phyloP scores from a whole-genome alignment of 441 rosid genomes.

The Adansonia madagascariensis region DNA sequence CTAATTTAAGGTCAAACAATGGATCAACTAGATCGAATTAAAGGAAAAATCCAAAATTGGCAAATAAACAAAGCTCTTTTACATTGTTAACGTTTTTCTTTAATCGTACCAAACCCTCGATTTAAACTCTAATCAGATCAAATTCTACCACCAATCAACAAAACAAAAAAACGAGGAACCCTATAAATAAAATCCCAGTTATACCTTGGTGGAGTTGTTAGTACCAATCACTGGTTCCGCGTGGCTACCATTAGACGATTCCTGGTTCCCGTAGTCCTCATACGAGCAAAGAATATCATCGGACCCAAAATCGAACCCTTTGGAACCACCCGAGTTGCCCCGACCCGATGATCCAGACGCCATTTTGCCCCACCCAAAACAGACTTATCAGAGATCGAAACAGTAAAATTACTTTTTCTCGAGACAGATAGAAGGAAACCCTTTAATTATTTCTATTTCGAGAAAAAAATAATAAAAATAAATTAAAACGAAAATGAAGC shows the following conservation, averaged over 20 bases:
- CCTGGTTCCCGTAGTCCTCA: conserved; percentile 72
- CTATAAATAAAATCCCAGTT: background rate
- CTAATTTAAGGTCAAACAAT: background rate
- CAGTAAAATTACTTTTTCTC: background rate
- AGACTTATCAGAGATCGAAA: conserved; percentile 9
- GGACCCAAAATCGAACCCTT: conserved; percentile 80
- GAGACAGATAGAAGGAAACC: background rate
- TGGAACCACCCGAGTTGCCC: conserved; percentile 63
- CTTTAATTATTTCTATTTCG: background rate
- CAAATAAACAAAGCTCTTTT: background rate
- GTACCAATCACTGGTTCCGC: conserved; percentile 56
- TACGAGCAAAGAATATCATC: conserved; percentile 96
- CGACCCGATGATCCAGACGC: conserved; percentile 84
- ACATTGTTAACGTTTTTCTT: background rate
- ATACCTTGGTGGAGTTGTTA: conserved; percentile 58
- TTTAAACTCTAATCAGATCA: background rate
- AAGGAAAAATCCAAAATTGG: conserved; percentile 21
- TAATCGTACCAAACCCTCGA: background rate
- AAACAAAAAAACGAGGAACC: background rate
- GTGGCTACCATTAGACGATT: conserved; percentile 62
- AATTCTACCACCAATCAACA: background rate
- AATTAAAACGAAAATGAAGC: too few relatives aligned
- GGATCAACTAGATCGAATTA: background rate
- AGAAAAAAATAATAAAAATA: background rate
- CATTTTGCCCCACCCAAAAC: conserved; percentile 42